A percentile compares a stretch with the other conserved stretches of the same genome.
Conservation (phyloP, 345 rosid species). For the Carallia brachiata region DNA sequence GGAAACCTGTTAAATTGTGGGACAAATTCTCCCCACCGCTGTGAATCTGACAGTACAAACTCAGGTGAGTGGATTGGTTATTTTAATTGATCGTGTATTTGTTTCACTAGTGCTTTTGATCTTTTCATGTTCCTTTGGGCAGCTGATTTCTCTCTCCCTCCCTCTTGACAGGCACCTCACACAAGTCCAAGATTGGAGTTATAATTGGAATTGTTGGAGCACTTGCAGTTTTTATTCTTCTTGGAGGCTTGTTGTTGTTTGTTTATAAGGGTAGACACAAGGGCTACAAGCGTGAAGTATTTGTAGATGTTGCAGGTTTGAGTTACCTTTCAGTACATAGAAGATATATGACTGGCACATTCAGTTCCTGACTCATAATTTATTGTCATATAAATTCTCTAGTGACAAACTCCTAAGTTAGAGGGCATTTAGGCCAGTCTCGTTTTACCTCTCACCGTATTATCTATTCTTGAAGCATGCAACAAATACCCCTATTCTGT, state of each 20-base stretch:
- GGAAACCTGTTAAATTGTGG: slow-evolving; percentile 74
- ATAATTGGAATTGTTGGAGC: slow-evolving; percentile 74
- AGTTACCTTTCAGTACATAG: slow-evolving; percentile 7
- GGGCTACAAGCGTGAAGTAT: slow-evolving; percentile 70
- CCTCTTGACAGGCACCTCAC: slow-evolving; percentile 49
- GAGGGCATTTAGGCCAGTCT: background rate
- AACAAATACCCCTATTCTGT: background rate
- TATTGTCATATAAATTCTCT: too few species aligned
- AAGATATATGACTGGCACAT: background rate
- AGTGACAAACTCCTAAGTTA: too few species aligned
- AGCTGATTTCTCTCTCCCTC: slow-evolving; percentile 2
- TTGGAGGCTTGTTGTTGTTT: slow-evolving; percentile 50
- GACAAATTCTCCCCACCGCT: slow-evolving; percentile 30
- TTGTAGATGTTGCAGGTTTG: slow-evolving; percentile 93
- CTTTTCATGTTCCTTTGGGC: background rate
- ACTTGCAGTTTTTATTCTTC: slow-evolving; percentile 44
- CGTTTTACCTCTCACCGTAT: background rate
- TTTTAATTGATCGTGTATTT: slow-evolving; percentile 7
- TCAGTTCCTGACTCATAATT: background rate
- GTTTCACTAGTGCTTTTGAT: background rate
- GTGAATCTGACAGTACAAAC: slow-evolving; percentile 51
- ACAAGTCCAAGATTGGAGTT: slow-evolving; percentile 61
- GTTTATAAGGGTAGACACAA: slow-evolving; percentile 58
- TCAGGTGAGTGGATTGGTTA: slow-evolving; percentile 46
- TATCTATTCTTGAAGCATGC: too few species aligned